Evolutionary conservation across 148 eudicot species (phyloP).

Genomic region (Camellia japonica): DNA sequence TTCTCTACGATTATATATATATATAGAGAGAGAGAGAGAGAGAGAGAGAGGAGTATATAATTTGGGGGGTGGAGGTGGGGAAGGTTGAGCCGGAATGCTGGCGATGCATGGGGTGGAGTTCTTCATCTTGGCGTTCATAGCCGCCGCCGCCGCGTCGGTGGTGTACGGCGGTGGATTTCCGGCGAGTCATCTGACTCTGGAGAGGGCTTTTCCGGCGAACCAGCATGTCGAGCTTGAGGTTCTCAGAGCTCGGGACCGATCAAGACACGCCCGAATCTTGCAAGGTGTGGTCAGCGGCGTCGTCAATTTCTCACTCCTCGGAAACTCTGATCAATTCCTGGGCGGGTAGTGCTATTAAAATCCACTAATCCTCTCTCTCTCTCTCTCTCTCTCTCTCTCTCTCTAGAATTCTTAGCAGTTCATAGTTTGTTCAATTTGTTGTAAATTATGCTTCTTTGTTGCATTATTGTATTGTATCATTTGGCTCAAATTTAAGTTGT

Average conservation of each 20-base stretch:
- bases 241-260: slow-evolving; percentile 57
- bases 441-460: neutral
- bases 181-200: slow-evolving; percentile 44
- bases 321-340: slow-evolving; percentile 71
- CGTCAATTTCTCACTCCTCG: slow-evolving; percentile 65
- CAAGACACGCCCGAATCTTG: slow-evolving; percentile 67
- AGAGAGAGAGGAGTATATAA: neutral
- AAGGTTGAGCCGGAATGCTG: slow-evolving; percentile 9
- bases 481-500: neutral
- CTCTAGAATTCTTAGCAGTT: neutral
- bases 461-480: neutral
- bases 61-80: too few relatives aligned
- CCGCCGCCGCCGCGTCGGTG: slow-evolving; percentile 32
- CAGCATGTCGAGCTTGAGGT: slow-evolving; percentile 53
- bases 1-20: neutral
- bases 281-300: slow-evolving; percentile 58
- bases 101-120: slow-evolving; percentile 13
- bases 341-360: slow-evolving; percentile 4
- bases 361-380: too few relatives aligned
- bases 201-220: slow-evolving; percentile 67
- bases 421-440: neutral
- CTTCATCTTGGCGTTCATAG: slow-evolving; percentile 17
- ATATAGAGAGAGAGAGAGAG: neutral
- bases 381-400: too few relatives aligned
- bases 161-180: slow-evolving; percentile 26